Evolutionary conservation across 2,329 filamentous ascomycete genomes (phyloP).

Genomic region (Diaporthe australafricana): DNA sequence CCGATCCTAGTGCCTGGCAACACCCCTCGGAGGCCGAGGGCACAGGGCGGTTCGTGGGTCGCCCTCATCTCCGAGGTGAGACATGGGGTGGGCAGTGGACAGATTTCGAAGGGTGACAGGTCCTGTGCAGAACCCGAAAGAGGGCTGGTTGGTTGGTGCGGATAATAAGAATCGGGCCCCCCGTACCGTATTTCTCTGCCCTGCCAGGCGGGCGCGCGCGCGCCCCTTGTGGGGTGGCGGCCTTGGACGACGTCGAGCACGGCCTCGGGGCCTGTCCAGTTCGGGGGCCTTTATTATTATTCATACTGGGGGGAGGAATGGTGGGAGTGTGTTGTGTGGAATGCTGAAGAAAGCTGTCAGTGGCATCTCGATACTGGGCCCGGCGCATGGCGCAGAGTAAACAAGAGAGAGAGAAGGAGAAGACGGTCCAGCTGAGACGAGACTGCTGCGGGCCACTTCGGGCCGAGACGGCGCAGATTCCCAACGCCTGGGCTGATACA

Average conservation of each 20-base stretch:
- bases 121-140: background rate
- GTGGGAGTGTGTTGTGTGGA: background rate
- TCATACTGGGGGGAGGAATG: background rate
- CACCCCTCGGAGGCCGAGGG: slow-evolving; percentile 16
- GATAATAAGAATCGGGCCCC: background rate
- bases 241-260: background rate
- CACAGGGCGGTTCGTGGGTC: slow-evolving; percentile 1
- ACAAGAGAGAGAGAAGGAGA: background rate
- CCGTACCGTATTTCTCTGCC: background rate
- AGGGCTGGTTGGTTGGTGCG: background rate
- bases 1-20: no score
- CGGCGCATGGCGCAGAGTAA: background rate
- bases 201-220: background rate
- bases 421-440: background rate
- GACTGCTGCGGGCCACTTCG: background rate
- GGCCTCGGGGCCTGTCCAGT: background rate
- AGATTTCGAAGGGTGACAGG: background rate
- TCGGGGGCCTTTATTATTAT: no score
- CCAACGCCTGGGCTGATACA: background rate
- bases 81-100: background rate
- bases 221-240: background rate
- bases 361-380: background rate
- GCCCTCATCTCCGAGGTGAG: slow-evolving; percentile 2
- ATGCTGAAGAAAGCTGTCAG: background rate
- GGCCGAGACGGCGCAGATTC: background rate